Evolutionary conservation across 2,329 filamentous ascomycete species (phyloP), one percentile per base, ranked within the genome.

Genomic region (Alternaria consortialis): DNA sequence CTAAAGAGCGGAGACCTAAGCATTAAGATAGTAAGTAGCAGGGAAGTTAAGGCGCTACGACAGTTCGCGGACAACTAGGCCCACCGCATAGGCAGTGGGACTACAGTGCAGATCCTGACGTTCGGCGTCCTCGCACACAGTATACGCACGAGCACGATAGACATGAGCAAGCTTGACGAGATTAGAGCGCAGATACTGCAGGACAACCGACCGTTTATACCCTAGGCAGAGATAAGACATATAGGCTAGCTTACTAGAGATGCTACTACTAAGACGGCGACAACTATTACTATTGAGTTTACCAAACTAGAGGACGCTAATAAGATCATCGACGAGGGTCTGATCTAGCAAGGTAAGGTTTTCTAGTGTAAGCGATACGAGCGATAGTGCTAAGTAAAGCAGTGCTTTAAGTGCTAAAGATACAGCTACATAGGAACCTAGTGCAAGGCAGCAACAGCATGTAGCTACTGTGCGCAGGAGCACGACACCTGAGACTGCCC

Each of bases 361-460:
- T 65, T 64, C 47, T 23, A 63, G 53, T 62, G 44, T 52, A 34
- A 67, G 51, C 40, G 54, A 66, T 69, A 66, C 20, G 7, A 37
- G 36, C 15, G 15, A 37, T 12, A 37, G 36, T 37, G 36, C 36
- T 12, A 12, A 37, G 36, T 37, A 12, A 37, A 37, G 36, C 36
- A 37, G 58, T 66, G 59, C 36, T 70, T 64, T 17, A 62, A 69
- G 59, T 67, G 51, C 66, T 25, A 68, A 61, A 61, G 57, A 53
- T 65, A 66, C 34, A 51, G 62, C 64, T 47, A 67, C 39, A 67
- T 65, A 67, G 58, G 57, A 69, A 67, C 62, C 63, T 36, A 70
- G 54, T 66, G 53, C 51, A 65, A 70, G 64, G 64, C 54, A 65
- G 34, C 53, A 65, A 66, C 29, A 57, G 63, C 51, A 53, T 53